These are phyloP conservation scores for Fusarium sp. DNA, from an alignment of 2,329 filamentous ascomycete species.

Conservation along the genomic window DNA sequence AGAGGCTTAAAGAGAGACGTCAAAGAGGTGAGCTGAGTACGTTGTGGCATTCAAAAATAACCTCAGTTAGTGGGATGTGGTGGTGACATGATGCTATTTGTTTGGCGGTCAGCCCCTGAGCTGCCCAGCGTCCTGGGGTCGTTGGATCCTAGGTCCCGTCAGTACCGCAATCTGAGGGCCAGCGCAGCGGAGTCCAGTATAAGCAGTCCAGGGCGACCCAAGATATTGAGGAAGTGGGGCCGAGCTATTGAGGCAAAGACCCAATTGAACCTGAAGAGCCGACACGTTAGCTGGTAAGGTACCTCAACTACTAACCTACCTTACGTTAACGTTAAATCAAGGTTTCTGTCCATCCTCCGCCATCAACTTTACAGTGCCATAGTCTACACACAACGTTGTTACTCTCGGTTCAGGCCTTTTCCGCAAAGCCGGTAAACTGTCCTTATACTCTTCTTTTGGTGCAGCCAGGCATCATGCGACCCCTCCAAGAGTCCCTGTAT, in stretches of 20 bases:
- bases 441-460: not conserved
- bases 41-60: constrained; percentile 6
- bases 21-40: not conserved
- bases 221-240: constrained; percentile 29
- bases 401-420: not conserved
- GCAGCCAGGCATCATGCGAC: constrained; percentile 46
- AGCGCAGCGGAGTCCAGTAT: not conserved
- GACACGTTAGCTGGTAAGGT: not conserved
- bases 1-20: not conserved
- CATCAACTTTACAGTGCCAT: constrained; percentile 24
- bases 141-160: not conserved
- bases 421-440: not conserved
- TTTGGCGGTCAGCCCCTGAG: constrained; percentile 32
- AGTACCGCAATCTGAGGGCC: constrained; percentile 5
- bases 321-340: not conserved
- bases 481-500: constrained; percentile 53
- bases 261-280: constrained; percentile 26
- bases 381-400: not conserved
- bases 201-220: constrained; percentile 10
- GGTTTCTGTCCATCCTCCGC: constrained; percentile 21
- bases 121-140: constrained; percentile 5
- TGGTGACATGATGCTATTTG: constrained; percentile 16
- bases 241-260: constrained; percentile 21
- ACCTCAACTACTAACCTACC: not conserved
- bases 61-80: not conserved